Conservation (phyloP, 2,329 filamentous ascomycete species). For the Phyllosticta capitalensis region DNA sequence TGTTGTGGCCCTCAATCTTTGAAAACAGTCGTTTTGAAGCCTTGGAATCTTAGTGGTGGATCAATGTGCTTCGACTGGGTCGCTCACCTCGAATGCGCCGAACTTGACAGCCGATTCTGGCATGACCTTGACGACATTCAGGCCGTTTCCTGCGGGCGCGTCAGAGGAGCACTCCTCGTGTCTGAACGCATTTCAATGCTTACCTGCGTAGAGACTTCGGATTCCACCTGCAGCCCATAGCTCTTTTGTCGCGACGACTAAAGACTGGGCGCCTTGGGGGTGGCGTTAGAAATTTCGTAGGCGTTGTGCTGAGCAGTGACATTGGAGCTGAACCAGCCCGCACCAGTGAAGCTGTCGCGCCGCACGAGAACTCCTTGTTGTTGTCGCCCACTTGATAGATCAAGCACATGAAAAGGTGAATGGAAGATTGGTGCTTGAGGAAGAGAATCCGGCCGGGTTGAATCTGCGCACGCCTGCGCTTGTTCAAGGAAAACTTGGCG, state of each 20-base stretch:
- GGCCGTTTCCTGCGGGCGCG: conserved; percentile 67
- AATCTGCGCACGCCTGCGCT: neutral
- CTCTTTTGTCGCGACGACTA: conserved; percentile 63
- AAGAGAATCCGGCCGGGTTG: neutral
- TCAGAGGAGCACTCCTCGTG: neutral
- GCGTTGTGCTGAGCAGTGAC: too few relatives aligned
- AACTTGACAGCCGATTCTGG: conserved; percentile 98
- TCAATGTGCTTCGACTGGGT: neutral
- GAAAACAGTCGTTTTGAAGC: conserved; percentile 83
- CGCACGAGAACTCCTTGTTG: neutral
- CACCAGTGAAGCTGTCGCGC: too few relatives aligned
- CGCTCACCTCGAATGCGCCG: conserved; percentile 73
- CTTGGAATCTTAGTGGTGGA: conserved; percentile 27
- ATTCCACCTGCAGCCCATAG: conserved; percentile 80
- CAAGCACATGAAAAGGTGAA: neutral
- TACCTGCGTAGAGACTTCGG: conserved; percentile 86
- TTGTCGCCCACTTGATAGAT: neutral
- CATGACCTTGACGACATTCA: conserved; percentile 98
- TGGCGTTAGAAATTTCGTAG: too few relatives aligned
- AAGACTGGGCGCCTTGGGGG: conserved; percentile 57
- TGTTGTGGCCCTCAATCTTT: conserved; percentile 75
- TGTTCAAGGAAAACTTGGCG: neutral
- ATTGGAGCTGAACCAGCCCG: too few relatives aligned
- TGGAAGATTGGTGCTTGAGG: neutral
- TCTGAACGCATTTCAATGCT: conserved; percentile 21